Percentiles rank a stretch among this genome's conserved stretches.
Conservation (phyloP, 2,329 filamentous ascomycete species). For the Ophiostoma sp. region DNA sequence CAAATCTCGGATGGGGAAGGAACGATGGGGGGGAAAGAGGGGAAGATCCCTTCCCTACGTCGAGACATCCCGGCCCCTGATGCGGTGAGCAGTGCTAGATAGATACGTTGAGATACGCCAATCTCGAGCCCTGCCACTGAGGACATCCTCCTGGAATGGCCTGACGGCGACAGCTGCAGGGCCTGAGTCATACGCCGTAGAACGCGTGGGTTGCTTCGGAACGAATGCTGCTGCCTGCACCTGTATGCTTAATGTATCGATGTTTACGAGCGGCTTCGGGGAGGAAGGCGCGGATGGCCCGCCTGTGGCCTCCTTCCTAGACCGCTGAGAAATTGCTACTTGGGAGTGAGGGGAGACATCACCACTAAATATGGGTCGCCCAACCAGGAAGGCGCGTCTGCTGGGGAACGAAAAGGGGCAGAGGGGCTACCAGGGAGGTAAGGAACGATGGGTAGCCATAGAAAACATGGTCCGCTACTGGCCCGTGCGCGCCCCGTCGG, state of each 20-base stretch:
- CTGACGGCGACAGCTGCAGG: conserved; percentile 5
- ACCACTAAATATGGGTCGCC: conserved; percentile 3
- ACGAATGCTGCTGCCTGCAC: conserved; percentile 17
- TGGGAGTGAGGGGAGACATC: background rate
- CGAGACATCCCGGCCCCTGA: background rate
- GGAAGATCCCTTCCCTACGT: conserved; percentile 14
- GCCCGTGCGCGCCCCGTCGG: conserved; percentile 24
- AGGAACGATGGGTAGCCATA: conserved; percentile 5
- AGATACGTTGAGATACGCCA: too few relatives aligned
- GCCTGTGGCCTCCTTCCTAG: background rate
- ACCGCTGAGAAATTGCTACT: conserved; percentile 9
- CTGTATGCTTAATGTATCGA: background rate
- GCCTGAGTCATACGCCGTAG: background rate
- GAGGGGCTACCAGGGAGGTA: conserved; percentile 16
- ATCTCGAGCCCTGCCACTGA: background rate
- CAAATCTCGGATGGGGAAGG: conserved; percentile 23
- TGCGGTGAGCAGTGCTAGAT: conserved; percentile 10
- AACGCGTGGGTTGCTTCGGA: conserved; percentile 17
- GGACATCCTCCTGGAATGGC: background rate
- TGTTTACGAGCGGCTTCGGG: conserved; percentile 14
- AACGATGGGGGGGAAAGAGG: conserved; percentile 18
- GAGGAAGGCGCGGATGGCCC: conserved; percentile 8
- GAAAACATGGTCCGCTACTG: conserved; percentile 17
- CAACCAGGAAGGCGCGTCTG: conserved; percentile 13
- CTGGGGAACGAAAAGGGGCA: conserved; percentile 15